Percentiles rank a stretch among this genome's conserved stretches.
These are phyloP conservation scores for Aspergillus affinis DNA, from an alignment of 495 filamentous ascomycete genomes.

Conservation along the genomic window DNA sequence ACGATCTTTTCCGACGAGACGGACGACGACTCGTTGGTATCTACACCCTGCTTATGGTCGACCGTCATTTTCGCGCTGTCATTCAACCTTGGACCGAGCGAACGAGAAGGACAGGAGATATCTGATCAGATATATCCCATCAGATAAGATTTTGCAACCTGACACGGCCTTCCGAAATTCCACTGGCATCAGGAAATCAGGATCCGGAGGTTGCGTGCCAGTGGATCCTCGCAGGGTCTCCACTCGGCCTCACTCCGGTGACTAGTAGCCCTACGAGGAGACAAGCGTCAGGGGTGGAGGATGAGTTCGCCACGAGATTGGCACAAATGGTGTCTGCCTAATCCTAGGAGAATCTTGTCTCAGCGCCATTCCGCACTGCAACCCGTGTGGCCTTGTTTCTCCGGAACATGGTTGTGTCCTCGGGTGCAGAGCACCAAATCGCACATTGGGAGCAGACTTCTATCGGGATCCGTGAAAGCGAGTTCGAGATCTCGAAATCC, in stretches of 20 bases:
- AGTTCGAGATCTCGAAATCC: no score
- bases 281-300: not conserved
- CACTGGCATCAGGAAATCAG: not conserved
- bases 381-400: no score
- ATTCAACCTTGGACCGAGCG: not conserved
- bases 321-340: slow-evolving; percentile 4
- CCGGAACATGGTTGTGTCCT: no score
- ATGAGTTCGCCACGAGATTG: not conserved
- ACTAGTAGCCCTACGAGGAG: slow-evolving; percentile 1
- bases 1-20: not conserved
- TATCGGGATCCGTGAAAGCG: no score
- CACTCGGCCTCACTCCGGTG: not conserved
- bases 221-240: not conserved
- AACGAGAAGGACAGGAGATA: not conserved
- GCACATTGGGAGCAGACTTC: no score
- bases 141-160: slow-evolving; percentile 3
- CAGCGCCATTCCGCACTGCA: no score
- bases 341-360: not conserved
- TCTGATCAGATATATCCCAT: slow-evolving; percentile 1
- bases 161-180: not conserved
- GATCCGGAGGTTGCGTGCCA: not conserved
- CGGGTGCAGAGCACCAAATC: no score
- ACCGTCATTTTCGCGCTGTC: not conserved
- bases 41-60: not conserved
- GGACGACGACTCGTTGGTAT: not conserved